Percentiles rank a stretch among this genome's conserved stretches.
Conservation (phyloP, 805 yeast genomes). For the Nakazawaea populi region DNA sequence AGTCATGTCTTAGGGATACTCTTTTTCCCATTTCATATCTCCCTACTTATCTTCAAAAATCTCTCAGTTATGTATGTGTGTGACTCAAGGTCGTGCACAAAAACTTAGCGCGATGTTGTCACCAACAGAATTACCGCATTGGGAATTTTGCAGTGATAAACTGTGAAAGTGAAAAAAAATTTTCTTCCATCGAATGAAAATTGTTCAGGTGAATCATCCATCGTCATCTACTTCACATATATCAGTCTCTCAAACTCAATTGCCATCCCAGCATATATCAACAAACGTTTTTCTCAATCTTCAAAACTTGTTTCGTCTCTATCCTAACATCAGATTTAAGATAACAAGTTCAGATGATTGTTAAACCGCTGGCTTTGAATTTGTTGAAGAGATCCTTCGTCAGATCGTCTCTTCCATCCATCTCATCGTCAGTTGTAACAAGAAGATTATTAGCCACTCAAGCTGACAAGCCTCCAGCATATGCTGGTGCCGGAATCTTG, state of each 20-base stretch:
- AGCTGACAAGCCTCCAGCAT: constrained; percentile 28
- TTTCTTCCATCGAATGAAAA: not conserved
- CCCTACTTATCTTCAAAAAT: not conserved
- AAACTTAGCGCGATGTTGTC: not conserved
- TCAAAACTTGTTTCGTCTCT: not conserved
- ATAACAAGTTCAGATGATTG: not conserved
- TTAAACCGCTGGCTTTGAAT: not conserved
- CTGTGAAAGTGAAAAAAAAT: not conserved
- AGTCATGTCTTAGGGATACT: too few relatives aligned
- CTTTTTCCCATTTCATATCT: too few relatives aligned
- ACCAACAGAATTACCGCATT: constrained; percentile 1
- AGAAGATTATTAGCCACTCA: constrained; percentile 14
- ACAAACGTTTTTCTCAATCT: not conserved
- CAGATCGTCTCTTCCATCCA: not conserved
- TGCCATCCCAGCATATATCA: not conserved
- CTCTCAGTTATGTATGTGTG: not conserved
- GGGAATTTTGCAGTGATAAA: constrained; percentile 1
- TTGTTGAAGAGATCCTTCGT: constrained; percentile 1
- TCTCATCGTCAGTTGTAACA: not conserved
- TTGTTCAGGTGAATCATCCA: not conserved
- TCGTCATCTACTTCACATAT: not conserved
- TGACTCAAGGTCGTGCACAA: not conserved
- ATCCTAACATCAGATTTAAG: not conserved
- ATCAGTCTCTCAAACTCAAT: not conserved
- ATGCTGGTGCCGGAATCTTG: constrained; percentile 61